Evolutionary conservation across 768 basidiomycete species (phyloP).

Genomic region (Polyporus arcularius): DNA sequence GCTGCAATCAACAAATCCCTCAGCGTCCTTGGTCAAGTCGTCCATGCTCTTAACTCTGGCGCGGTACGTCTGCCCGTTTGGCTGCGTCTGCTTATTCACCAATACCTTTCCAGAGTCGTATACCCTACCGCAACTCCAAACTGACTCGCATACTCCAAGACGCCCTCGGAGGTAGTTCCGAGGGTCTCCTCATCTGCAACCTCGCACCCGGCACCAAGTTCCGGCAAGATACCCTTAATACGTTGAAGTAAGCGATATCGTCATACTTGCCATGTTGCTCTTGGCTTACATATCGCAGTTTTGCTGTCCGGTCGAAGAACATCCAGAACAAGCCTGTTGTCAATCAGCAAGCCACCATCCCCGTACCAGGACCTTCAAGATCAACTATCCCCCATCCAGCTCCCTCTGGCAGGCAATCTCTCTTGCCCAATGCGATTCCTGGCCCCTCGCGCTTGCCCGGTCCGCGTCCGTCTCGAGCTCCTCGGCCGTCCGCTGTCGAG

Average conservation of each 20-base stretch:
- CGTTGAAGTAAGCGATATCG: constrained; percentile 63
- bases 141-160: constrained; percentile 89
- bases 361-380: constrained; percentile 39
- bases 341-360: constrained; percentile 52
- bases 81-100: background rate
- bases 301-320: constrained; percentile 83
- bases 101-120: constrained; percentile 52
- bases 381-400: constrained; percentile 55
- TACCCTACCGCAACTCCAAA: constrained; percentile 90
- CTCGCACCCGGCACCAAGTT: constrained; percentile 82
- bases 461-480: constrained; percentile 22
- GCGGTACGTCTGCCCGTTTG: constrained; percentile 44
- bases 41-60: constrained; percentile 78
- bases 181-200: constrained; percentile 84
- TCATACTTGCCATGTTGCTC: background rate
- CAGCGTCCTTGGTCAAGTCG: constrained; percentile 85
- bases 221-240: constrained; percentile 85
- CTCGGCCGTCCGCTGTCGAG: constrained; percentile 20
- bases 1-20: constrained; percentile 89
- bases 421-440: constrained; percentile 41
- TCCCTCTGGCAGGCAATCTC: constrained; percentile 45
- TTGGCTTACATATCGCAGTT: constrained; percentile 41
- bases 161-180: constrained; percentile 79
- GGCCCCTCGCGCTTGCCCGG: constrained; percentile 44
- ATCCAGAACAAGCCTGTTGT: constrained; percentile 81